Evolutionary conservation across 345 rosid genomes (phyloP), one percentile per base, ranked within the genome.

Genomic region (Lumnitzera racemosa): DNA sequence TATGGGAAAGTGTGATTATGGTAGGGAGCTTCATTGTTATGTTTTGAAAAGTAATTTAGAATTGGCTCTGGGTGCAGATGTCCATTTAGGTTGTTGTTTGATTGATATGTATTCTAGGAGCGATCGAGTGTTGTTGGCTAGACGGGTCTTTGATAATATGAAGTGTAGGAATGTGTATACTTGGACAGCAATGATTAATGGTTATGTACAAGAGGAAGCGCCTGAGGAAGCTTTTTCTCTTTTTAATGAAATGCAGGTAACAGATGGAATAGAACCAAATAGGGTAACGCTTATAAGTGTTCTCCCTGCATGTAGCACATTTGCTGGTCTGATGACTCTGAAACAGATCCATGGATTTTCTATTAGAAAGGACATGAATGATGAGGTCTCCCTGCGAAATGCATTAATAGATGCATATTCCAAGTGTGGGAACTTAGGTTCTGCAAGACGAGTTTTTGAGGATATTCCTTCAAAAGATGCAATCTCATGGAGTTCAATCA

Each of bases 141-240:
- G 75, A 50, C 67, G 65, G 53, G 72, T 76, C 13, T 84, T 86
- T 71, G 77, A 81, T 50, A 63, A 46, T 50, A 71, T 80, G 81
- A 51, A 67, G 43, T 29, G 23, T 46, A 79, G 72, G 61, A 87
- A 81, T 67, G 81, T 84, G 52, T 73, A 70, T 58, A 71, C 74
- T 57, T 84, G 89, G 90, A 87, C 95, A 4, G 83, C 85, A 25
- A 82, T 87, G 85, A 71, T 84, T 27, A 84, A 69, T 71, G 85
- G 95, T 13, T 76, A 69, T 54, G 79, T 76, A 57, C 71, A 63
- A 63, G 73, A 70, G 60, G 82, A 80, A 36, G 63, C 56, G 31
- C 59, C 74, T 12, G 87, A 70, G 52, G 85, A 72, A 66, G 89
- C 81, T 2, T 46, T 84, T 65, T 41, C 27, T 62, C 83, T 82